Evolutionary conservation across 768 basidiomycete genomes (phyloP).

Genomic region (Lactarius vividus): DNA sequence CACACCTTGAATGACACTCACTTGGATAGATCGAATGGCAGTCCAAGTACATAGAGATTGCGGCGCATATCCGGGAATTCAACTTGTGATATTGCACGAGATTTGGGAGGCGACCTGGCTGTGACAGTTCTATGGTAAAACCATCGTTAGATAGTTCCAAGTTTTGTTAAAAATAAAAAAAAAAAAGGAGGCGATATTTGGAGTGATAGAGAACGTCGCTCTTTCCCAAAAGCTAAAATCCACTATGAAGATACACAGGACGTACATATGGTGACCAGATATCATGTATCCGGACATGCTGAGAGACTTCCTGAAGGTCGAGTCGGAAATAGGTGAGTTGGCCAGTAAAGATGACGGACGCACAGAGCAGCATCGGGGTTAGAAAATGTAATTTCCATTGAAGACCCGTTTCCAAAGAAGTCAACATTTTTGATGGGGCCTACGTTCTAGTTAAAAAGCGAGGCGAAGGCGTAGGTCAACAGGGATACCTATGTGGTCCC

Average conservation of each 20-base stretch:
- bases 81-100: slow-evolving; percentile 29
- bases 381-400: slow-evolving; percentile 53
- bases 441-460: not conserved
- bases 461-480: slow-evolving; percentile 20
- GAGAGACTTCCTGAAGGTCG: slow-evolving; percentile 54
- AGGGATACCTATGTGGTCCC: slow-evolving; percentile 51
- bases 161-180: too few relatives aligned
- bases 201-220: not conserved
- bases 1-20: slow-evolving; percentile 38
- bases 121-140: slow-evolving; percentile 30
- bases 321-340: slow-evolving; percentile 12
- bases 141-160: slow-evolving; percentile 4
- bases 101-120: slow-evolving; percentile 21
- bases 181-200: not conserved
- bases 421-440: slow-evolving; percentile 22
- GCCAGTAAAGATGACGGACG: slow-evolving; percentile 28
- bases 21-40: slow-evolving; percentile 82
- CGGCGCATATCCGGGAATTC: slow-evolving; percentile 52
- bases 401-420: slow-evolving; percentile 33
- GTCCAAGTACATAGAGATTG: slow-evolving; percentile 81
- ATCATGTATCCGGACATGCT: slow-evolving; percentile 64
- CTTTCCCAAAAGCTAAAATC: not conserved
- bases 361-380: slow-evolving; percentile 54
- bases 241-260: slow-evolving; percentile 14
- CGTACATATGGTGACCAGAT: slow-evolving; percentile 55